Evolutionary conservation across 2,329 filamentous ascomycete species (phyloP).

Genomic region (Ploettnerulaceae sp.): DNA sequence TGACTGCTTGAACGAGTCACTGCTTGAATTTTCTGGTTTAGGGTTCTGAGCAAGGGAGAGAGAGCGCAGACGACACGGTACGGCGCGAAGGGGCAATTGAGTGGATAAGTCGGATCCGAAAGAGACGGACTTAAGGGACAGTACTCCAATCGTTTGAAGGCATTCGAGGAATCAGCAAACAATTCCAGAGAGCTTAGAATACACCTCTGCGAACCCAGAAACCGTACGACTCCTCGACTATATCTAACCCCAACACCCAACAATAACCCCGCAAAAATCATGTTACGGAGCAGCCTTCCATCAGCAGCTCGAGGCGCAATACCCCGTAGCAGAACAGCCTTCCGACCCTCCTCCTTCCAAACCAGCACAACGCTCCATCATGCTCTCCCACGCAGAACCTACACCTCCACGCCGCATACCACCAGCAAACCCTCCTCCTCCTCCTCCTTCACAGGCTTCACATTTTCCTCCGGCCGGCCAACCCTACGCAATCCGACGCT

Average conservation of each 20-base stretch:
- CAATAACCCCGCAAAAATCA: no score
- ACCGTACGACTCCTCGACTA: no score
- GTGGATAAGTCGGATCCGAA: neutral
- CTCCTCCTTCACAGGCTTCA: conserved; percentile 19
- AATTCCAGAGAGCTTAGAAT: no score
- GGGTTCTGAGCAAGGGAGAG: neutral
- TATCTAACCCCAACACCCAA: no score
- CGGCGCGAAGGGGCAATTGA: neutral
- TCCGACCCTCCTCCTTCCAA: conserved; percentile 2
- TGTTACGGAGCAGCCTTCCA: conserved; percentile 22
- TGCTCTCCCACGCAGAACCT: conserved; percentile 16
- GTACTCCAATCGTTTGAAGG: neutral
- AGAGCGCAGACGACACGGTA: neutral
- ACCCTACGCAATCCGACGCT: conserved; percentile 16
- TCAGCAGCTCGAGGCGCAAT: conserved; percentile 17
- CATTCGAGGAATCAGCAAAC: neutral
- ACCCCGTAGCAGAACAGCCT: conserved; percentile 12
- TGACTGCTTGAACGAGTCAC: neutral
- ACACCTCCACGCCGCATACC: conserved; percentile 10
- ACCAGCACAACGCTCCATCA: neutral
- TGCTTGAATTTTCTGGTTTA: neutral
- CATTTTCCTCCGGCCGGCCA: conserved; percentile 22
- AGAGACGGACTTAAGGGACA: conserved; percentile 2
- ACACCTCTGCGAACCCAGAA: no score
- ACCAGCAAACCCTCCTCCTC: conserved; percentile 13